Base-by-base conservation (phyloP, 768 basidiomycete genomes). In the Podaxis sp. region DNA sequence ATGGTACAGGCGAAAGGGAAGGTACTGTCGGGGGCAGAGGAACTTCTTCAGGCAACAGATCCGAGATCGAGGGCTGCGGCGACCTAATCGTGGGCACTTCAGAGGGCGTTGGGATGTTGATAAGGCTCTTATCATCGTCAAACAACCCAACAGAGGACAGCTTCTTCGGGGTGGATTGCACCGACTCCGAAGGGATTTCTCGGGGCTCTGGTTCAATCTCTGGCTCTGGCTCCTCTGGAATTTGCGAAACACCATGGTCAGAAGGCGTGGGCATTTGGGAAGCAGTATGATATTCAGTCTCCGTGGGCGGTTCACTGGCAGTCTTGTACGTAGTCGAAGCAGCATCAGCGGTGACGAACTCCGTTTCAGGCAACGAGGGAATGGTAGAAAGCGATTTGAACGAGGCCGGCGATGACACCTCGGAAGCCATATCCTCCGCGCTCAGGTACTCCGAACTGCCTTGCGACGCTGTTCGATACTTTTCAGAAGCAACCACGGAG, bases 381-480 rank as follows among this genome's bases (percentile, higher is more conserved):
- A 76, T 76, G 4, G 74, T 72, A 2, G 71, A 68, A 30, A 75
- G 68, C 3, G 75, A 74, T 59, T 74, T 71, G 60, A 74, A 75
- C 0, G 75, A 75, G 2, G 64, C 66, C 42, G 73, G 69, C 0
- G 74, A 75, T 4, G 68, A 67, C 11, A 68, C 65, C 19, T 71
- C 68, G 17, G 73, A 84, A 82, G 61, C 63, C 24, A 67, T 42
- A 7, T 73, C 70, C n/a, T 75, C 63, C 1, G 72, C 74, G 19
- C 72, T 73, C 3, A 80, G 74, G 65, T 86, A 89, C 1, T 82
- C 83, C 7, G 81, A 82, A 63, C 82, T 85, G 12, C 78, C 84
- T 22, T 79, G 80, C 30, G 81, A 82, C 0, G 78, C 79, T 2
- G 82, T 80, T 4, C 80, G 64, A 53, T 75, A 82, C 38, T 77